Evolutionary conservation across 1,139 yeast species (phyloP).

Genomic region (Kazachstania sp.): DNA sequence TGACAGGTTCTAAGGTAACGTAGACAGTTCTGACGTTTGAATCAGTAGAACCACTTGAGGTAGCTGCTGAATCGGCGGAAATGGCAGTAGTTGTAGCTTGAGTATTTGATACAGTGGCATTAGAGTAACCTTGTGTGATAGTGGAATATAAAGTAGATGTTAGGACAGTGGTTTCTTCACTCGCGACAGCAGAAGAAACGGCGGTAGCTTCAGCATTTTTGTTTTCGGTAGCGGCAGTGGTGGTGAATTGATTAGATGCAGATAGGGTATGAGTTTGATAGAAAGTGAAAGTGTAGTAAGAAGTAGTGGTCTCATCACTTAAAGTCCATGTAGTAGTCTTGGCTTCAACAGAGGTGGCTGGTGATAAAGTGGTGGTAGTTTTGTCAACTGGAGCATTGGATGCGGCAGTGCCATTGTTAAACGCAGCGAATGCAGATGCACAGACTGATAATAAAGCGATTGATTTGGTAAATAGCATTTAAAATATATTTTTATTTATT

Average conservation of each 20-base stretch:
- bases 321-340: slow-evolving; percentile 14
- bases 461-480: slow-evolving; percentile 17
- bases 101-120: slow-evolving; percentile 7
- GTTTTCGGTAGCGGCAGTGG: slow-evolving; percentile 7
- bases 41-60: background rate
- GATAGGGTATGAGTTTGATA: slow-evolving; percentile 14
- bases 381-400: background rate
- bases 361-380: slow-evolving; percentile 19
- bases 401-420: slow-evolving; percentile 12
- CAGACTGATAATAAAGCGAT: slow-evolving; percentile 12
- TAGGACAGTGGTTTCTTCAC: slow-evolving; percentile 4
- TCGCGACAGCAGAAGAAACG: background rate
- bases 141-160: slow-evolving; percentile 1
- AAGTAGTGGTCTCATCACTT: slow-evolving; percentile 20
- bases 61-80: slow-evolving; percentile 7
- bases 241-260: slow-evolving; percentile 8
- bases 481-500: background rate
- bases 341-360: slow-evolving; percentile 16
- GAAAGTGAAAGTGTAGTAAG: slow-evolving; percentile 21
- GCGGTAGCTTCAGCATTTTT: slow-evolving; percentile 7
- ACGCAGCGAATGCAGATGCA: slow-evolving; percentile 18
- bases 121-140: background rate
- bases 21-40: background rate
- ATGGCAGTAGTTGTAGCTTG: slow-evolving; percentile 7
- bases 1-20: slow-evolving; percentile 2